Conservation (phyloP, 163 green algal species). For the Chlorella variabilis region DNA sequence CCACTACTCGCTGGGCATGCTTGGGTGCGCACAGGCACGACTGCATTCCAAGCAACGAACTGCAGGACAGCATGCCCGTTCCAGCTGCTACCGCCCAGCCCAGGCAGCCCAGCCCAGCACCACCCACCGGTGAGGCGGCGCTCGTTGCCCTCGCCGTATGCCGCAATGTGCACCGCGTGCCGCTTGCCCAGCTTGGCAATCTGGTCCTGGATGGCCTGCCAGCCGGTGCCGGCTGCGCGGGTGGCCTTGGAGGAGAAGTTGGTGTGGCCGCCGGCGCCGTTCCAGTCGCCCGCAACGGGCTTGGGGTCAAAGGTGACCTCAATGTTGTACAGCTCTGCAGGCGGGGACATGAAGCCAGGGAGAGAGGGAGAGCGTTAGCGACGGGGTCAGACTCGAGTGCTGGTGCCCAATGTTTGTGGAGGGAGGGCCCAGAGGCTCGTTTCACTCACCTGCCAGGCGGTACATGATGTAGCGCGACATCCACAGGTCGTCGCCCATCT, state of each 20-base stretch:
- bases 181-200: constrained; percentile 95
- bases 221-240: constrained; percentile 79
- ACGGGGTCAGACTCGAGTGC: too few species aligned
- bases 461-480: constrained; percentile 97
- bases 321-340: constrained; percentile 60
- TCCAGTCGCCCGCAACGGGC: constrained; percentile 99
- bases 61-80: too few species aligned
- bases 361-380: too few species aligned
- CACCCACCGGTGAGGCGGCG: constrained; percentile 87
- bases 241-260: constrained; percentile 98
- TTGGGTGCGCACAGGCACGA: too few species aligned
- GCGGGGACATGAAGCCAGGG: not conserved
- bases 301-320: constrained; percentile 97
- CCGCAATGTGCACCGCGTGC: constrained; percentile 96
- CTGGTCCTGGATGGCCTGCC: constrained; percentile 89
- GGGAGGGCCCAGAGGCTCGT: too few species aligned
- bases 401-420: too few species aligned
- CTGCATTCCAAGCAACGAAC: too few species aligned
- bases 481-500: constrained; percentile 94
- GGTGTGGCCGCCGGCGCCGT: constrained; percentile 94
- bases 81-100: too few species aligned
- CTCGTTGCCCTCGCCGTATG: constrained; percentile 98
- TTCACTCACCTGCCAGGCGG: constrained; percentile 84
- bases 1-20: too few species aligned
- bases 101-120: not conserved